phyloP scores from a whole-genome alignment of 164 flowering plant genomes.

The Magnolia officinalis region DNA sequence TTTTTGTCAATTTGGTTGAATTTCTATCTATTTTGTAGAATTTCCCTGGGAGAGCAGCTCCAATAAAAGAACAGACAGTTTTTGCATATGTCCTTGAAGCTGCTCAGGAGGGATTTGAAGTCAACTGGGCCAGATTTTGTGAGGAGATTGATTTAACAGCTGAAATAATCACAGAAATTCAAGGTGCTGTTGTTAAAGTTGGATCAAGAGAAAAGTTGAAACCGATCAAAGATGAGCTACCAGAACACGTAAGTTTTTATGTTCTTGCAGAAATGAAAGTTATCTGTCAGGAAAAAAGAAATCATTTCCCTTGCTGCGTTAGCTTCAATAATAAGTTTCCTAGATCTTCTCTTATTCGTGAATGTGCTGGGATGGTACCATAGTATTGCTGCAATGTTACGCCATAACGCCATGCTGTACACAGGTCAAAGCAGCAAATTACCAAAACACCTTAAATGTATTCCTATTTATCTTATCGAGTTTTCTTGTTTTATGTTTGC shows the following conservation, averaged over 20 bases:
- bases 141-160: constrained; percentile 36
- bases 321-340: background rate
- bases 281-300: background rate
- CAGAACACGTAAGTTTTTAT: constrained; percentile 44
- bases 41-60: constrained; percentile 52
- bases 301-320: background rate
- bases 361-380: background rate
- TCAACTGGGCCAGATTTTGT: constrained; percentile 50
- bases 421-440: background rate
- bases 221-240: constrained; percentile 54
- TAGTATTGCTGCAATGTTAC: background rate
- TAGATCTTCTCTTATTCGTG: background rate
- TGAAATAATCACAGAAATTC: constrained; percentile 27
- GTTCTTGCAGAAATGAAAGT: background rate
- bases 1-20: background rate
- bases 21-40: constrained; percentile 29
- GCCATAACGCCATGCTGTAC: background rate
- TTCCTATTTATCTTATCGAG: background rate
- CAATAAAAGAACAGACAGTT: constrained; percentile 57
- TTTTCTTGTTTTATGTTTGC: background rate
- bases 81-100: constrained; percentile 48
- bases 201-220: constrained; percentile 53
- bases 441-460: background rate
- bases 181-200: constrained; percentile 40
- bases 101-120: constrained; percentile 40